Percentiles rank a stretch among this genome's conserved stretches.
Conservation (phyloP, 2,329 filamentous ascomycete genomes). For the Penicillium sp. region DNA sequence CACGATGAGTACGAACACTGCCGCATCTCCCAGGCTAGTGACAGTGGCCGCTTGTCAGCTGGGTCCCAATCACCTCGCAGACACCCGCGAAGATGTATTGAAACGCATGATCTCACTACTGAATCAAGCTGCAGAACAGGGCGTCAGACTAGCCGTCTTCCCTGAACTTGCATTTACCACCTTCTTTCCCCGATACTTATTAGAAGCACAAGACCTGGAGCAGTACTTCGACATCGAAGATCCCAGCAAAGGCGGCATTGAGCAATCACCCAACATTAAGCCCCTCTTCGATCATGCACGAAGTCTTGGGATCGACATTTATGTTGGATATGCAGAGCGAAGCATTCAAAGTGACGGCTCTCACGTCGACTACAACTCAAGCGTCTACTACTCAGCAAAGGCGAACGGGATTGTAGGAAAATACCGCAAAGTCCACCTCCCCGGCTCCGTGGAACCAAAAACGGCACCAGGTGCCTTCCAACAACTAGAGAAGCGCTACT, state of each 20-base stretch:
- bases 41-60: constrained; percentile 57
- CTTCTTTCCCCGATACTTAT: constrained; percentile 56
- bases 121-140: constrained; percentile 44
- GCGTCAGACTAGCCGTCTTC: constrained; percentile 54
- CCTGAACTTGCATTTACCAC: constrained; percentile 58
- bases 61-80: constrained; percentile 48
- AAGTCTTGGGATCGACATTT: constrained; percentile 52
- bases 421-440: constrained; percentile 58
- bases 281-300: constrained; percentile 52
- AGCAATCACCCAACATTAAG: constrained; percentile 45
- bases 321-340: constrained; percentile 55
- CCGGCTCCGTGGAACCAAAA: constrained; percentile 54
- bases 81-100: constrained; percentile 47
- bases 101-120: constrained; percentile 53
- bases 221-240: constrained; percentile 54
- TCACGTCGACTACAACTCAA: constrained; percentile 49
- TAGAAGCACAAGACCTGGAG: constrained; percentile 47
- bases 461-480: constrained; percentile 50
- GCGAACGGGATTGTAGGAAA: constrained; percentile 48
- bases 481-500: constrained; percentile 59
- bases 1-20: neutral
- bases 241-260: constrained; percentile 15
- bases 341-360: constrained; percentile 41
- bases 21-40: neutral
- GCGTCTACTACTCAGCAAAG: constrained; percentile 52